Evolutionary conservation across 352 stramenopile species (phyloP).

Genomic region (Phytophthora citrophthora): DNA sequence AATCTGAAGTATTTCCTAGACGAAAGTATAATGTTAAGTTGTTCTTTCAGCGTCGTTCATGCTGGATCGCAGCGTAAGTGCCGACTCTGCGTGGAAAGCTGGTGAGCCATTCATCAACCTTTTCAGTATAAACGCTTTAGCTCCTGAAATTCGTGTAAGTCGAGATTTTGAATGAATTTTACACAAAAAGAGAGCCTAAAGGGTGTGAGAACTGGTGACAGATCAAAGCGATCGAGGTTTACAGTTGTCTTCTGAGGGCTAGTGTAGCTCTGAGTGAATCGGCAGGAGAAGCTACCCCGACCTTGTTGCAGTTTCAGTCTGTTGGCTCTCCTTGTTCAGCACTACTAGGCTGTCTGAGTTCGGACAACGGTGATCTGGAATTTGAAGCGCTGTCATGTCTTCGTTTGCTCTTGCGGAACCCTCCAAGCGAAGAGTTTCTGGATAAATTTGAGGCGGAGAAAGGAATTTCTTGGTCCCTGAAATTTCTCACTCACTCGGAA

Average conservation of each 20-base stretch:
- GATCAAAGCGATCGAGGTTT: slow-evolving; percentile 28
- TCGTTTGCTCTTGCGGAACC: slow-evolving; percentile 32
- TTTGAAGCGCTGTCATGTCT: slow-evolving; percentile 51
- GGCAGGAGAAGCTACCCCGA: not conserved
- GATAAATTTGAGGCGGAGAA: slow-evolving; percentile 33
- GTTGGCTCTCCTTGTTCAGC: slow-evolving; percentile 33
- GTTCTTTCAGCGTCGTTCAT: slow-evolving; percentile 47
- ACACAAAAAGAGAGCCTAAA: not conserved
- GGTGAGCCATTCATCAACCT: slow-evolving; percentile 53
- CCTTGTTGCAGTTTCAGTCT: slow-evolving; percentile 41
- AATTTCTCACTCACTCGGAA: slow-evolving; percentile 40
- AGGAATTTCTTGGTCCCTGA: slow-evolving; percentile 30
- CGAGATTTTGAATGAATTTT: not conserved
- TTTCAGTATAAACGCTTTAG: slow-evolving; percentile 19
- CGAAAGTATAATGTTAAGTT: slow-evolving; percentile 1
- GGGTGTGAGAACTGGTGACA: not conserved
- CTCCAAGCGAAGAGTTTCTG: slow-evolving; percentile 39
- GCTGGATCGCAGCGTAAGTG: slow-evolving; percentile 34
- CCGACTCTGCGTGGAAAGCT: slow-evolving; percentile 49
- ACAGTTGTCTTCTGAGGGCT: slow-evolving; percentile 18
- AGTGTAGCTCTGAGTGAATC: slow-evolving; percentile 9
- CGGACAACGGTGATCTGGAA: slow-evolving; percentile 37
- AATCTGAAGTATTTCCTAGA: not conserved
- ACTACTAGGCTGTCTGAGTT: slow-evolving; percentile 43
- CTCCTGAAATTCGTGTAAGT: slow-evolving; percentile 39